A percentile compares a stretch with the other conserved stretches of the same genome.
Conservation (phyloP, 257 asterid species). For the Solanum infundibuliforme region DNA sequence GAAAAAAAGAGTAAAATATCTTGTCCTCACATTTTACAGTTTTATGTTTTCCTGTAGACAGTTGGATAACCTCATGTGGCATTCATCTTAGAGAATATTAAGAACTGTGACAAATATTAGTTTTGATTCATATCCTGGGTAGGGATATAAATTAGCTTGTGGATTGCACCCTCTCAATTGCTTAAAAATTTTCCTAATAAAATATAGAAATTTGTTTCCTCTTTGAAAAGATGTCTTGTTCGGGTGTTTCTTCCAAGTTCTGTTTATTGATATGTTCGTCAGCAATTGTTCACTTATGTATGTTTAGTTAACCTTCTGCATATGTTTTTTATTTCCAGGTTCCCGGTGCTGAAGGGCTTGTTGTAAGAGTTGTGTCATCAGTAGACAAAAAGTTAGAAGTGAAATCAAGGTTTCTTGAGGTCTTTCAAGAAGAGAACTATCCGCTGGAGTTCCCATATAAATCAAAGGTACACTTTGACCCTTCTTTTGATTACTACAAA, state of each 20-base stretch:
- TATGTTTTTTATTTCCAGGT: slow-evolving; percentile 31
- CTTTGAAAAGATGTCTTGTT: not conserved
- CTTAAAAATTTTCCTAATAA: not conserved
- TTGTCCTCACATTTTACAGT: not conserved
- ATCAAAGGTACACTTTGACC: slow-evolving; percentile 55
- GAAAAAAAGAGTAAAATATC: not conserved
- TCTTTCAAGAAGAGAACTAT: slow-evolving; percentile 80
- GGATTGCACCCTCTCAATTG: not conserved
- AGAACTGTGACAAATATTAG: not conserved
- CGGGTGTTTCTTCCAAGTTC: not conserved
- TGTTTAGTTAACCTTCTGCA: not conserved
- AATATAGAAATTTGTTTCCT: not conserved
- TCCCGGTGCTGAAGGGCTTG: slow-evolving; percentile 95
- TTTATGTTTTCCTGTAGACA: not conserved
- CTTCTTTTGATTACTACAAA: not conserved
- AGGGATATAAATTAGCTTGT: not conserved
- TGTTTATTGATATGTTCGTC: not conserved
- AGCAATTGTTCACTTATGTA: not conserved
- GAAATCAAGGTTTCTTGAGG: slow-evolving; percentile 84
- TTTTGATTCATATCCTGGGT: not conserved
- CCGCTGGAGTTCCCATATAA: slow-evolving; percentile 77
- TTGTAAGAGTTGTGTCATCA: slow-evolving; percentile 89
- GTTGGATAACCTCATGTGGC: not conserved
- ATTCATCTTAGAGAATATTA: not conserved
- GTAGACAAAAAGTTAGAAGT: slow-evolving; percentile 97